Evolutionary conservation across 306 rosid species (phyloP), one percentile per base, ranked within the genome.

Genomic region (Purshia tridentata): DNA sequence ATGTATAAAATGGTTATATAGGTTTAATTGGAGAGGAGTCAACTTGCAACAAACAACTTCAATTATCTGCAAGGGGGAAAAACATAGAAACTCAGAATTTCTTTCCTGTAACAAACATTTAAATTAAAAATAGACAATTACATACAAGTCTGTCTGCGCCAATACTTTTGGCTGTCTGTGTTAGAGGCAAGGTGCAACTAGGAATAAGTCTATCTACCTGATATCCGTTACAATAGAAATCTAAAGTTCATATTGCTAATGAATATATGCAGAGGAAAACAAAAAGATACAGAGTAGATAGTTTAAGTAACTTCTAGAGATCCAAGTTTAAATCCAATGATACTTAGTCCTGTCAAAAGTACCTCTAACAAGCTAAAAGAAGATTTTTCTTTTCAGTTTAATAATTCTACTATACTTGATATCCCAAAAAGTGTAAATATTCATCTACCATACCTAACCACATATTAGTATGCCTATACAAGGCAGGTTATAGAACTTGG

Each of bases 41-140:
- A 93, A 88, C 89, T 86, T 93, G 96, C 98, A 91, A 81, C 98
- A 94, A 81, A 94, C 88, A 75, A 94, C 98, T 91, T 94, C 96
- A 78, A 94, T 78, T 52, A 94, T 91, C 98, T 93, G 97, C 69
- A 67, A 73, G 65, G 46, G 20, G 64, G 66, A 69, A 85, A 79
- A 52, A 18, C 61, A n/a, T 6, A 37, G 72, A 51, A 8, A 50
- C 15, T 39, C 18, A 69, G 62, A 51, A 51, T 60, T 15, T 15
- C 10, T 14, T 60, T 56, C 51, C 7, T 37, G 73, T n/a, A 68
- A 37, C 56, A 20, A 22, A 47, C 37, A 51, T 56, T 9, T 39
- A 10, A 37, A 69, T 51, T 3, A 12, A 51, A 50, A 9, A 14
- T 16, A 9, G n/a, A 4, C 42, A 67, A 20, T 66, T 56, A 48